Percentiles rank a stretch among this genome's conserved stretches.
These are phyloP conservation scores for Verticillium isaacii DNA, from an alignment of 2,329 filamentous ascomycete species.

Conservation along the genomic window DNA sequence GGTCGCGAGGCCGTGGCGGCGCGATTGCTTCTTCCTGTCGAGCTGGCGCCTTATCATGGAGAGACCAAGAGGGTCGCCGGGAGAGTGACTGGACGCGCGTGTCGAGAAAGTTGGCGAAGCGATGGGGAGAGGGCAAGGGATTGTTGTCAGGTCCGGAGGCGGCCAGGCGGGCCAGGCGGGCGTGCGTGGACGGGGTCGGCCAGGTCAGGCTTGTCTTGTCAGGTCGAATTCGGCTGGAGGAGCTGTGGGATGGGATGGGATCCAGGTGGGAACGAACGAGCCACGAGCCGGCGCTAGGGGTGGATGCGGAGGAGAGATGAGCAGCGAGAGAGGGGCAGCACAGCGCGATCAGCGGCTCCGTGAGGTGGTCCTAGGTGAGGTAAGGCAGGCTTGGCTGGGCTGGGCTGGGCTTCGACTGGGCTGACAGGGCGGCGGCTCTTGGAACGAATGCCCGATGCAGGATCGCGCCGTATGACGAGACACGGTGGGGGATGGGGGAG, in stretches of 20 bases:
- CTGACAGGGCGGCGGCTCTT: background rate
- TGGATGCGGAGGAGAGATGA: background rate
- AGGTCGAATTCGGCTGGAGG: slow-evolving; percentile 2
- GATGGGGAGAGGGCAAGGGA: background rate
- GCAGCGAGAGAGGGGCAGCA: background rate
- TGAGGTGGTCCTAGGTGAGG: background rate
- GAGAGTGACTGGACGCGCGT: background rate
- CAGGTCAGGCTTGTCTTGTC: background rate
- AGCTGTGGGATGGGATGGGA: background rate
- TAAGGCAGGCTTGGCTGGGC: background rate
- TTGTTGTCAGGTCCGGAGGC: background rate
- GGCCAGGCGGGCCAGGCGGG: background rate
- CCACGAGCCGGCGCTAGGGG: slow-evolving; percentile 1
- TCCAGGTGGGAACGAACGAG: background rate
- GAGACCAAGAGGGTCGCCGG: background rate
- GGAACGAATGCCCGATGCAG: background rate
- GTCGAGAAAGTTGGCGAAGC: background rate
- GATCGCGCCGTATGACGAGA: background rate
- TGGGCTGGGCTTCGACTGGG: background rate
- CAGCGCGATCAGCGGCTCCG: slow-evolving; percentile 1
- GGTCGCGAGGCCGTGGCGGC: background rate
- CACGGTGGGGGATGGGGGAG: background rate
- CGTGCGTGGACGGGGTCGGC: background rate
- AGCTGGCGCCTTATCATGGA: background rate
- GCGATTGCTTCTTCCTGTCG: background rate